Base-by-base conservation (phyloP, 1,284 basidiomycete genomes). In the Tilletia walkeri region DNA sequence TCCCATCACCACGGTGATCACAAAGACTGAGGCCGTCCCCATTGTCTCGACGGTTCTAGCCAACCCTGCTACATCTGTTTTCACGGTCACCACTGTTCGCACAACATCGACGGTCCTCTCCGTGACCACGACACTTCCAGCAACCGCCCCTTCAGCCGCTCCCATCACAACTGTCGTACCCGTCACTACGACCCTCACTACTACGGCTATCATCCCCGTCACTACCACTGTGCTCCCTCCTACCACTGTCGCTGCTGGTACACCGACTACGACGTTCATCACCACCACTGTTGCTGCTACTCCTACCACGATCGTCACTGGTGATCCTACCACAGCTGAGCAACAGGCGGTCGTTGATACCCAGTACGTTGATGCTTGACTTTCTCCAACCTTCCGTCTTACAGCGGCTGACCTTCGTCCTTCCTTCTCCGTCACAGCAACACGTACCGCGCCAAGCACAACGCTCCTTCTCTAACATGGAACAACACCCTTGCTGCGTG, bases 371-470 rank as follows among this genome's bases (percentile, higher is more conserved):
- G 6, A 7, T 45, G 41, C 14, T 45, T 14, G 34, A 63, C 9
- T 67, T 45, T 3, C 3, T 14, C 41, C 14, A 45, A 9, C 41
- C 14, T 45, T 45, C 14, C 41, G 9, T 0, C 3, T 45, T 45
- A 7, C 6, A 45, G 6, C 9, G 14, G 41, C 41, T 45, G 41
- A 45, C 41, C 41, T 45, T 30, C 24, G 24, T 30, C 24, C 24
- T 7, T 45, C 34, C 24, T 34, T 56, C 20, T 6, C 20, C 54
- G 34, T 30, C 54, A 18, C 49, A 74, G 75, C 71, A 77, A 75
- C 54, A 34, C 39, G 1, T 70, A 72, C 59, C 76, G 76, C 41
- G 66, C 72, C 45, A 67, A 67, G 41, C 73, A 77, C 70, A 67
- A 67, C 5, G 74, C 69, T 12, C 16, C 66, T 0, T 14, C 73